Base-by-base conservation (phyloP, 2,329 filamentous ascomycete genomes). In the Neonectria coccinea region DNA sequence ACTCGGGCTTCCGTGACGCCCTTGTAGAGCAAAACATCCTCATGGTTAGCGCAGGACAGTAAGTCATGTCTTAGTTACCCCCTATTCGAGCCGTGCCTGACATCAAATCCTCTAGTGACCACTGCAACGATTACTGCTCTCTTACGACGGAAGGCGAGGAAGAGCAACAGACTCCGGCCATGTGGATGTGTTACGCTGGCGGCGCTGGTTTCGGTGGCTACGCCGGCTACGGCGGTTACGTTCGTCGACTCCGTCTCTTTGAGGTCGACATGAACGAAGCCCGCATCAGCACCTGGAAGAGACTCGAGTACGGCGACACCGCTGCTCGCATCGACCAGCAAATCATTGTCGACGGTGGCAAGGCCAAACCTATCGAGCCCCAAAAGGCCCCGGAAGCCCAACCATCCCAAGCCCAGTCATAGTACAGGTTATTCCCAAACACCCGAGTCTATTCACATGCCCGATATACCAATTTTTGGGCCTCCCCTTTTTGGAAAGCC, bases 181-280 rank as follows among this genome's bases (percentile, higher is more conserved):
- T 98, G 2, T 99, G 96, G 96, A 97, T 99, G 94, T 99, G 96
- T 83, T 98, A 98, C 79, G 95, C 90, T 9, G 96, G 96, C 33
- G 96, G 92, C 27, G 88, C 90, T 29, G 96, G 96, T 1, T 97
- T 99, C 73, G 96, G 96, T 59, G 96, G 96, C 0, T 99, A 99
- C 76, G 96, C 92, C 20, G 94, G 95, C 6, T 98, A 97, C 76
- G 90, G 90, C 45, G 91, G 91, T 4, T 98, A 92, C 76, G 86
- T 94, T 74, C 91, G 96, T 27, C 89, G 94, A 31, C 86, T 97
- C 57, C 88, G 96, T 52, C 86, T 99, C 47, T 99, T 96, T 76
- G 95, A 98, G 72, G 88, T 99, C 55, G 95, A 99, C 78, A 92
- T 94, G 80, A 97, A 97, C 75, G 89, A 92, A 64, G 95, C 92